These are phyloP conservation scores for Paramecium biaurelia DNA, from an alignment of 73 alveolate genomes.

Conservation along the genomic window DNA sequence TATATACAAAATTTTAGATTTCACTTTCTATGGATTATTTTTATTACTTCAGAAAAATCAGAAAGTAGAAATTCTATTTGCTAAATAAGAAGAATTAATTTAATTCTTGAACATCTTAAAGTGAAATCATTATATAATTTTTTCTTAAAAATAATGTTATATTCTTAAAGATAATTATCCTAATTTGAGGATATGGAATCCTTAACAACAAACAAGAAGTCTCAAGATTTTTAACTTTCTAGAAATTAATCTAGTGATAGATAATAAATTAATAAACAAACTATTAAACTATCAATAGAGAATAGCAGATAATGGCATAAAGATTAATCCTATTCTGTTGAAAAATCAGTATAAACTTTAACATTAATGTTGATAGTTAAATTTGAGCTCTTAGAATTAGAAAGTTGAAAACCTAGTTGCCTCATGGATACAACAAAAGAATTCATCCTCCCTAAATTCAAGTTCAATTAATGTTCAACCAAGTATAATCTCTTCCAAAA, in stretches of 20 bases:
- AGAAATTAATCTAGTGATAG: neutral
- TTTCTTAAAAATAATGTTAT: neutral
- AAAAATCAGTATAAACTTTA: neutral
- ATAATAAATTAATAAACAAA: neutral
- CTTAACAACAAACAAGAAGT: neutral
- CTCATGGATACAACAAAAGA: neutral
- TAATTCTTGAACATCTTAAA: neutral
- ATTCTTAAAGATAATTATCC: neutral
- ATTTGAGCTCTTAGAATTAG: neutral
- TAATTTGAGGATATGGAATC: neutral
- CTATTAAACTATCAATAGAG: neutral
- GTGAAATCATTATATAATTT: neutral
- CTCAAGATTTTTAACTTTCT: neutral
- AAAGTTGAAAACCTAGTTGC: conserved; percentile 3
- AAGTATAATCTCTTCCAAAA: neutral
- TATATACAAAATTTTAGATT: neutral
- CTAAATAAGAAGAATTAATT: neutral
- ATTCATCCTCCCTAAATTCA: neutral
- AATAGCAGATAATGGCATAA: neutral
- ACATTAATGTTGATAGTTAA: neutral
- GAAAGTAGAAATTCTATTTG: neutral
- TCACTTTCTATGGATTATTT: neutral
- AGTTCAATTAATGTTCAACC: neutral
- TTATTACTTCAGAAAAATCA: neutral
- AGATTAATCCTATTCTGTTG: neutral